Evolutionary conservation across 257 asterid species (phyloP).

Genomic region (Euphrasia confusa): DNA sequence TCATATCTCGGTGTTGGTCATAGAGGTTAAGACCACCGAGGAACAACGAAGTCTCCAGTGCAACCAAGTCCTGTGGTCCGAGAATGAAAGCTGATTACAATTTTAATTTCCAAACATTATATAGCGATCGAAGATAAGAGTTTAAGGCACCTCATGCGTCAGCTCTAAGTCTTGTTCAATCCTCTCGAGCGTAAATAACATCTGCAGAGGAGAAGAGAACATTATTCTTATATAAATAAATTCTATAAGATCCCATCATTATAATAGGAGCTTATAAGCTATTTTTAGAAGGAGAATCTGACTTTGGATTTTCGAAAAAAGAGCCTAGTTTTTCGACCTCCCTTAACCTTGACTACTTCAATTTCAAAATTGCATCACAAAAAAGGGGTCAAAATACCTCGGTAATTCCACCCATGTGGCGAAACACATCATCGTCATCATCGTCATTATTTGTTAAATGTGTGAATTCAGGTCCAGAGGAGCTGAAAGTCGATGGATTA

Average conservation of each 20-base stretch:
- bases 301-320: not conserved
- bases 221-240: not conserved
- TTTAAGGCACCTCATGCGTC: slow-evolving; percentile 58
- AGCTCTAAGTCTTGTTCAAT: slow-evolving; percentile 63
- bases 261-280: not conserved
- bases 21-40: slow-evolving; percentile 56
- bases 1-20: slow-evolving; percentile 84
- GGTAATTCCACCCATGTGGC: slow-evolving; percentile 52
- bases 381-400: slow-evolving; percentile 46
- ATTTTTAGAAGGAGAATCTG: not conserved
- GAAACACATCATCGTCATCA: slow-evolving; percentile 29
- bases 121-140: not conserved
- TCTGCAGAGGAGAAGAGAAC: slow-evolving; percentile 34
- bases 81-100: slow-evolving; percentile 18
- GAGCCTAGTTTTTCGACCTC: not conserved
- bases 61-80: slow-evolving; percentile 54
- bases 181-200: slow-evolving; percentile 72
- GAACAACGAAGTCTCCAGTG: slow-evolving; percentile 59
- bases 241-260: not conserved
- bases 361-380: not conserved
- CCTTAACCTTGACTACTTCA: not conserved
- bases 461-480: slow-evolving; percentile 35
- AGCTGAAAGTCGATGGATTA: slow-evolving; percentile 29
- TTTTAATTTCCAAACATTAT: not conserved
- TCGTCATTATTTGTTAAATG: slow-evolving; percentile 30